Evolutionary conservation across 768 basidiomycete genomes (phyloP).

Genomic region (Lyophyllum atratum): DNA sequence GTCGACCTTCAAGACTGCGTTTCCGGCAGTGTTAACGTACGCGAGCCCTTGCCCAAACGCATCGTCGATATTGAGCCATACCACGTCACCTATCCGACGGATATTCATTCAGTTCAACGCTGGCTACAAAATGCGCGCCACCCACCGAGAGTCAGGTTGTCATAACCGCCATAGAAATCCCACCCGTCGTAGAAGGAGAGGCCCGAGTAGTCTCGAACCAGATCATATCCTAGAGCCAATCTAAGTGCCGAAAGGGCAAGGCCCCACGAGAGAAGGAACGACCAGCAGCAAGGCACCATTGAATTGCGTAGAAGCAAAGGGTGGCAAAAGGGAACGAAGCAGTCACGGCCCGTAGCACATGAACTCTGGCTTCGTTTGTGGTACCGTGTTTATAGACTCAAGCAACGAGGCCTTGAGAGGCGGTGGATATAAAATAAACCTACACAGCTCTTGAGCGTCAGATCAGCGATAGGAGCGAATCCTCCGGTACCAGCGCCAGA

Average conservation of each 20-base stretch:
- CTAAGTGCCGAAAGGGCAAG: background rate
- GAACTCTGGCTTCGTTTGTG: background rate
- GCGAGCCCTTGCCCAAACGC: constrained; percentile 54
- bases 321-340: background rate
- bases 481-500: background rate
- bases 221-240: constrained; percentile 12
- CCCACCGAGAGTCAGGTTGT: constrained; percentile 49
- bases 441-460: background rate
- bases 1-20: constrained; percentile 76
- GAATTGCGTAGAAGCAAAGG: background rate
- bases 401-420: background rate
- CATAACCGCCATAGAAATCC: constrained; percentile 52
- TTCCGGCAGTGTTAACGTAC: constrained; percentile 59
- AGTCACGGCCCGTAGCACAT: background rate
- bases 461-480: background rate
- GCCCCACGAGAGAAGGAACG: background rate
- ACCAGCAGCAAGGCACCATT: background rate
- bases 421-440: background rate
- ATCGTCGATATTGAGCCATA: constrained; percentile 50
- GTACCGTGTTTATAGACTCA: background rate
- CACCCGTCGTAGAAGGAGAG: constrained; percentile 55
- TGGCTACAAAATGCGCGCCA: background rate
- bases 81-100: constrained; percentile 57
- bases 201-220: constrained; percentile 48
- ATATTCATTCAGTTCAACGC: background rate